phyloP scores from a whole-genome alignment of 2,329 filamentous ascomycete genomes.

The Xylaria polymorpha region DNA sequence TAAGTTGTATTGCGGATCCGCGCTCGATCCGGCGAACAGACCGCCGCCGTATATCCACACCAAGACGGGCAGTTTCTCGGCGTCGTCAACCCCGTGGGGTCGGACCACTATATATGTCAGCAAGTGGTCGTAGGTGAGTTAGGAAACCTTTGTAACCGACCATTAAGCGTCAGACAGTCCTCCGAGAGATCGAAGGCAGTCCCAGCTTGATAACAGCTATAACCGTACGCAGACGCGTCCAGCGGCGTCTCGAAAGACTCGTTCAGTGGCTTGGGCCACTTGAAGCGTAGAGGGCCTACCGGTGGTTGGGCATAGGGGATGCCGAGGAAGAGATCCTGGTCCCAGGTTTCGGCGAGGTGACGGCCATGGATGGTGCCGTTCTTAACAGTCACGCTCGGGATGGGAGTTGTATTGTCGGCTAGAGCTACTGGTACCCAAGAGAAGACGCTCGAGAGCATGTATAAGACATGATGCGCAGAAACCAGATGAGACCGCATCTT shows the following conservation, averaged over 20 bases:
- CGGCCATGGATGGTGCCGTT: conserved; percentile 52
- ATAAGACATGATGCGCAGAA: background rate
- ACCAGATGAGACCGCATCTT: background rate
- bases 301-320: conserved; percentile 55
- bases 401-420: background rate
- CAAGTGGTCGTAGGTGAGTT: background rate
- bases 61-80: conserved; percentile 52
- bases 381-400: conserved; percentile 7
- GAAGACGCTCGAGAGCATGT: background rate
- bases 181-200: conserved; percentile 56
- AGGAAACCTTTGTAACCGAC: background rate
- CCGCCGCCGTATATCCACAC: conserved; percentile 72
- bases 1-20: conserved; percentile 71
- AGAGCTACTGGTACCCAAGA: no score
- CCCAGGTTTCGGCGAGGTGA: conserved; percentile 47
- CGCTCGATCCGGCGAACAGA: conserved; percentile 60
- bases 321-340: conserved; percentile 55
- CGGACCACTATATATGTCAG: conserved; percentile 49
- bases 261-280: conserved; percentile 53
- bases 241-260: conserved; percentile 52
- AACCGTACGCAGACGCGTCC: conserved; percentile 55
- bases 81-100: conserved; percentile 47
- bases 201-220: conserved; percentile 59
- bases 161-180: conserved; percentile 58
- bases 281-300: conserved; percentile 51